phyloP scores from a whole-genome alignment of 768 basidiomycete species.

The Lactarius quietus region DNA sequence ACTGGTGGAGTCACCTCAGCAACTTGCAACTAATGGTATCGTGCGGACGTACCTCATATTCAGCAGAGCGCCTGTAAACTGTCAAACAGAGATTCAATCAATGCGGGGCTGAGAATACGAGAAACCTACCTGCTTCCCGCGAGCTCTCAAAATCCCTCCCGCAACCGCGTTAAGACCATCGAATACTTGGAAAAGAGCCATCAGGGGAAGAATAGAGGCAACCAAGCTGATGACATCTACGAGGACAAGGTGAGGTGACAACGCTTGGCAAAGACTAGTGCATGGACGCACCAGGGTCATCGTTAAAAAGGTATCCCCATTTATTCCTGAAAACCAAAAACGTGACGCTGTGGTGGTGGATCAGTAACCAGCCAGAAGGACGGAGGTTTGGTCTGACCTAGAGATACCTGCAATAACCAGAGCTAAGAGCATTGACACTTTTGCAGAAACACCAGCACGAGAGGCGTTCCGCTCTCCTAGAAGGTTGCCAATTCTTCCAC shows the following conservation, averaged over 20 bases:
- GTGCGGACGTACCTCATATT: conserved; percentile 58
- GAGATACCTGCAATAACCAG: conserved; percentile 60
- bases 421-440: conserved; percentile 62
- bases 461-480: conserved; percentile 74
- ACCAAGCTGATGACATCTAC: conserved; percentile 45
- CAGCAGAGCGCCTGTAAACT: conserved; percentile 72
- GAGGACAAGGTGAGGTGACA: background rate
- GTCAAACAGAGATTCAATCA: background rate
- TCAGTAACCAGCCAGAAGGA: background rate
- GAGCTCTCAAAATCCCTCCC: conserved; percentile 76
- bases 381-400: conserved; percentile 42
- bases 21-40: background rate
- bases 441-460: conserved; percentile 67
- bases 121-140: conserved; percentile 63
- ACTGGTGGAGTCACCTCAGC: conserved; percentile 31
- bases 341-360: conserved; percentile 33
- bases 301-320: conserved; percentile 61
- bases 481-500: conserved; percentile 75
- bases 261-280: background rate
- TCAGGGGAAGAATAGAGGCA: conserved; percentile 52
- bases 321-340: conserved; percentile 44
- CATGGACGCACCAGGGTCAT: conserved; percentile 40
- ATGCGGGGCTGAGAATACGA: background rate
- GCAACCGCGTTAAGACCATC: conserved; percentile 71
- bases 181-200: conserved; percentile 81